Evolutionary conservation across 345 rosid genomes (phyloP).

Genomic region (Populus ilicifolia): DNA sequence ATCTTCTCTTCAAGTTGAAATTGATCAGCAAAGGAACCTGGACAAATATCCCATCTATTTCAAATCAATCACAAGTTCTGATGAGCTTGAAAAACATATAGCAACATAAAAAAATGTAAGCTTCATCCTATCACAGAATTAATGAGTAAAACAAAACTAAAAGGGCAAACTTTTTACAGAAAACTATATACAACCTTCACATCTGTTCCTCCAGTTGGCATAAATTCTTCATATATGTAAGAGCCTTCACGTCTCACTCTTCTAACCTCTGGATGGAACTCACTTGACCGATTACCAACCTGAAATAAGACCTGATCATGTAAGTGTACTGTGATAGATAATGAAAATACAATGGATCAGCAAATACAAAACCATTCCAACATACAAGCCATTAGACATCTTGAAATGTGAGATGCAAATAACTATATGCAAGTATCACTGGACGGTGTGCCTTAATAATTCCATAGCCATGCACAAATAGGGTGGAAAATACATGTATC

Average conservation of each 20-base stretch:
- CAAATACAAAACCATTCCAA: neutral
- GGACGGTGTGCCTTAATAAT: neutral
- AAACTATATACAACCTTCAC: constrained; percentile 65
- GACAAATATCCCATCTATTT: neutral
- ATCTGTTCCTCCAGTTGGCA: constrained; percentile 99
- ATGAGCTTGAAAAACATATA: neutral
- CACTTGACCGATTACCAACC: constrained; percentile 98
- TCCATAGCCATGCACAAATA: constrained; percentile 2
- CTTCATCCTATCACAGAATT: neutral
- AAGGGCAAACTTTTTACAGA: neutral
- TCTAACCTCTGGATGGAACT: constrained; percentile 97
- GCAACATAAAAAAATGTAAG: neutral
- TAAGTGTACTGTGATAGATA: neutral
- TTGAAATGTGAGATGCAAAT: neutral
- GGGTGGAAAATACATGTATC: neutral
- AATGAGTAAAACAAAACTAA: neutral
- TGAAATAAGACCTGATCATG: constrained; percentile 21
- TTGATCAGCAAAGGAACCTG: neutral
- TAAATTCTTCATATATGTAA: constrained; percentile 95
- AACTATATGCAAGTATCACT: neutral
- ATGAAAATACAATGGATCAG: neutral
- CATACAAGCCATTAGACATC: neutral
- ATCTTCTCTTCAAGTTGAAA: neutral
- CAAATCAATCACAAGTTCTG: neutral
- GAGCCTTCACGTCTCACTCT: constrained; percentile 98